These are phyloP conservation scores for Aspergillus baeticus DNA, from an alignment of 495 filamentous ascomycete species.

Conservation along the genomic window DNA sequence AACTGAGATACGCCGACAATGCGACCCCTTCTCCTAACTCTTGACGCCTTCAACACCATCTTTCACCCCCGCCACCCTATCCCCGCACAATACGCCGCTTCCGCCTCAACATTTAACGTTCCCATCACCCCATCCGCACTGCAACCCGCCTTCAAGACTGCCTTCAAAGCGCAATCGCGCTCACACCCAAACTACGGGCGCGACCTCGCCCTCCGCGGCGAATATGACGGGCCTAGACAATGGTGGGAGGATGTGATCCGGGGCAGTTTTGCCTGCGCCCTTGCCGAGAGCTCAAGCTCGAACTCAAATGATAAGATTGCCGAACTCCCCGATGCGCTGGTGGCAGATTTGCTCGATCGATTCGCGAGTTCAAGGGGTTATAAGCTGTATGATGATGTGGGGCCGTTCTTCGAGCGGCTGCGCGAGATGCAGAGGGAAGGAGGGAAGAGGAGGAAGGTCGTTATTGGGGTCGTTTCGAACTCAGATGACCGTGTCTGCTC, in stretches of 20 bases:
- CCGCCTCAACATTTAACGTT: slow-evolving; percentile 59
- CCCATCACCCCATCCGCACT: slow-evolving; percentile 30
- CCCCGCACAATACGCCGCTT: slow-evolving; percentile 58
- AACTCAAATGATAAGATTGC: not conserved
- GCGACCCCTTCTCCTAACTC: slow-evolving; percentile 56
- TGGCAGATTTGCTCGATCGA: slow-evolving; percentile 52
- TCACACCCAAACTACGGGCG: slow-evolving; percentile 68
- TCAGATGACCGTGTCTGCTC: slow-evolving; percentile 69
- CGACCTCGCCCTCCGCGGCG: slow-evolving; percentile 35
- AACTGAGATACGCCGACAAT: not conserved
- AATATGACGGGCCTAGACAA: slow-evolving; percentile 50
- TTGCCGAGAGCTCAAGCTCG: not conserved
- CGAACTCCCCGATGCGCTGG: slow-evolving; percentile 42
- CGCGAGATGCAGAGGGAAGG: not conserved
- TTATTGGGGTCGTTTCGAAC: slow-evolving; percentile 72
- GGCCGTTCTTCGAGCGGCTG: slow-evolving; percentile 50
- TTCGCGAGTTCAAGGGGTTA: slow-evolving; percentile 67
- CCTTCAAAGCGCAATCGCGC: slow-evolving; percentile 49
- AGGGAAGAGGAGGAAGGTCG: slow-evolving; percentile 27
- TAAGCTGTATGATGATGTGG: slow-evolving; percentile 52
- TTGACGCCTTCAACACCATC: slow-evolving; percentile 79
- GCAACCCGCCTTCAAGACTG: slow-evolving; percentile 39
- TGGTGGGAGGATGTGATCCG: slow-evolving; percentile 72
- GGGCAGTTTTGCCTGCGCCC: slow-evolving; percentile 27
- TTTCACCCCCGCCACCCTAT: slow-evolving; percentile 63